Evolutionary conservation across 1,139 yeast genomes (phyloP).

Genomic region (Torulaspora globosa): DNA sequence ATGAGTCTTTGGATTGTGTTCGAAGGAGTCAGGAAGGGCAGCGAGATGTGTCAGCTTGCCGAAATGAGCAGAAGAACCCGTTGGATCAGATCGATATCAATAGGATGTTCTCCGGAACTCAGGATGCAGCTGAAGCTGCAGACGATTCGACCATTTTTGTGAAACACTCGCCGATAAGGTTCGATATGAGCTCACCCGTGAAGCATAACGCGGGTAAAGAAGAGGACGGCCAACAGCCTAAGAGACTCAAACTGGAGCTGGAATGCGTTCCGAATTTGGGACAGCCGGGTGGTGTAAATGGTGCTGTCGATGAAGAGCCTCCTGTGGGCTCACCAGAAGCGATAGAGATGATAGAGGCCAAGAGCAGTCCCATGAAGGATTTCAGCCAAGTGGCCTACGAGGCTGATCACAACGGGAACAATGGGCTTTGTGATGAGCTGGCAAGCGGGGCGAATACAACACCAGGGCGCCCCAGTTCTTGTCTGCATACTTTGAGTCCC

Average conservation of each 20-base stretch:
- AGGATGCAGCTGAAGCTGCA: constrained; percentile 4
- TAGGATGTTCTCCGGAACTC: constrained; percentile 17
- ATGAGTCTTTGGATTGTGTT: constrained; percentile 17
- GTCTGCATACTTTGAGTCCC: constrained; percentile 21
- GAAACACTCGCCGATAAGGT: constrained; percentile 22
- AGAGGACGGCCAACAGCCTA: constrained; percentile 31
- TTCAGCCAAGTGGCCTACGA: constrained; percentile 4
- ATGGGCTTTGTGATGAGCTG: not conserved
- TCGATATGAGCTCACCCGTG: constrained; percentile 24
- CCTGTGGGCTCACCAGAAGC: constrained; percentile 13
- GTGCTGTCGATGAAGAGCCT: constrained; percentile 1
- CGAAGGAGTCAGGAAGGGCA: constrained; percentile 5
- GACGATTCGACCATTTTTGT: constrained; percentile 9
- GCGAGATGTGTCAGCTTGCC: not conserved
- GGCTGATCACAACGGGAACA: not conserved
- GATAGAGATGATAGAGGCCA: constrained; percentile 18
- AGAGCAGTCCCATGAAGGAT: constrained; percentile 21
- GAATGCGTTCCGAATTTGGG: constrained; percentile 19
- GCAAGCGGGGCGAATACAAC: not conserved
- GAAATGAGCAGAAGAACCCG: constrained; percentile 3
- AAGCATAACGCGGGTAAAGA: constrained; percentile 16
- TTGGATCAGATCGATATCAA: constrained; percentile 27
- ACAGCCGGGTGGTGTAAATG: constrained; percentile 8
- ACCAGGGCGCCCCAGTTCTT: constrained; percentile 7
- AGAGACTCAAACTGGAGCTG: constrained; percentile 18